A percentile compares a stretch with the other conserved stretches of the same genome.
Evolutionary conservation across 768 basidiomycete species (phyloP).

Genomic region (Megacollybia marginata): DNA sequence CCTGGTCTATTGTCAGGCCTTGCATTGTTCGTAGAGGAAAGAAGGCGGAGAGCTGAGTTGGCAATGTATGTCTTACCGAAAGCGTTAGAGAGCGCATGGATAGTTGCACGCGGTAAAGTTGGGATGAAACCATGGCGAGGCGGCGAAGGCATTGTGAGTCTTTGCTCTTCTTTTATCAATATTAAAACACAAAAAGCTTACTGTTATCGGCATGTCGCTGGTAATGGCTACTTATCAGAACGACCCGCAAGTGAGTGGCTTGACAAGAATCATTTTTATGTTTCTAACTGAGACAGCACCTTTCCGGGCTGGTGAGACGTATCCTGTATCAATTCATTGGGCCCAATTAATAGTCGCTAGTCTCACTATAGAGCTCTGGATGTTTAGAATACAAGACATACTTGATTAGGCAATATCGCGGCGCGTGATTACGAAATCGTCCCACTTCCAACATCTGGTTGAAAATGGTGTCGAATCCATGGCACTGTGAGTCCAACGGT

Average conservation of each 20-base stretch:
- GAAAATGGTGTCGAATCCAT: too few species aligned
- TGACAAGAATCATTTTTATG: not conserved
- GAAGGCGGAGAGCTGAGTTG: constrained; percentile 79
- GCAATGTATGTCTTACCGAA: constrained; percentile 92
- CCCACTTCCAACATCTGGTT: too few species aligned
- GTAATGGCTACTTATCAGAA: constrained; percentile 59
- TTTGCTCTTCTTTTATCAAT: constrained; percentile 1
- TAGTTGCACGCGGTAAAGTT: constrained; percentile 65
- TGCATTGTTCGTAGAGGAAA: constrained; percentile 81
- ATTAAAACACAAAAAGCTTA: constrained; percentile 29
- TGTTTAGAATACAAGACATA: too few species aligned
- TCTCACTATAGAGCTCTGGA: too few species aligned
- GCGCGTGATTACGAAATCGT: too few species aligned
- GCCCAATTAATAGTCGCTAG: constrained; percentile 45
- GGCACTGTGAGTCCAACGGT: too few species aligned
- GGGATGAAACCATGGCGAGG: constrained; percentile 64
- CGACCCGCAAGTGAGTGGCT: not conserved
- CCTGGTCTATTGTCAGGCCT: constrained; percentile 70
- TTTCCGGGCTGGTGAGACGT: constrained; percentile 73
- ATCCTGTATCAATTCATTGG: constrained; percentile 88
- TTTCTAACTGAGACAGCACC: constrained; percentile 53
- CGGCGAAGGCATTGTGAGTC: constrained; percentile 58
- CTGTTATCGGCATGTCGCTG: constrained; percentile 83
- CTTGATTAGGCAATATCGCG: too few species aligned
- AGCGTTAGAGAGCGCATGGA: constrained; percentile 87